Conservation (phyloP, 2,329 filamentous ascomycete species). For the Sporothrix humicola region DNA sequence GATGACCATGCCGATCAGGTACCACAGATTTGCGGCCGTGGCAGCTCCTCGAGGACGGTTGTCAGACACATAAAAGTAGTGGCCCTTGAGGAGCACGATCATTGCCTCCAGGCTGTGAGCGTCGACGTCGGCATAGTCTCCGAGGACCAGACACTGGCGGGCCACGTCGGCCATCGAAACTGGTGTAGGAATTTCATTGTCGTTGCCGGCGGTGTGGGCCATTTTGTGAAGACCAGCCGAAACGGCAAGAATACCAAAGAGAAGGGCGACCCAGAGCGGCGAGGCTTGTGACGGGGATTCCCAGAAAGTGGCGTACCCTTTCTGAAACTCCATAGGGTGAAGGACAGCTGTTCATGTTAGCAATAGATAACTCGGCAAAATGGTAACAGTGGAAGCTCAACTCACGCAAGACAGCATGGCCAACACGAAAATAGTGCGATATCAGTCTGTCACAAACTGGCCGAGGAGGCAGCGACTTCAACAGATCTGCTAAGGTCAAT, state of each 20-base stretch:
- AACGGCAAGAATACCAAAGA: conserved; percentile 48
- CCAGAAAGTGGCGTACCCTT: conserved; percentile 48
- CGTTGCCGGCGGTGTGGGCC: neutral
- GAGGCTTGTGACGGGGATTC: conserved; percentile 43
- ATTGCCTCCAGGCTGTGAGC: conserved; percentile 48
- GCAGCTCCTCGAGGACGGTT: conserved; percentile 23
- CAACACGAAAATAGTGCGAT: conserved; percentile 17
- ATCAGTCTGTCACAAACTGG: conserved; percentile 23
- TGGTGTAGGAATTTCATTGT: neutral
- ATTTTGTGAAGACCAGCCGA: conserved; percentile 33
- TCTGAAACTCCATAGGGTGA: conserved; percentile 22
- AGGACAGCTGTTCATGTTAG: neutral
- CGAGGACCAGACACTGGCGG: conserved; percentile 41
- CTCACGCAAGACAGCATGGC: conserved; percentile 21
- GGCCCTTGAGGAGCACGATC: conserved; percentile 45
- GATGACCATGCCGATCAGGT: conserved; percentile 49
- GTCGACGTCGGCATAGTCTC: conserved; percentile 46
- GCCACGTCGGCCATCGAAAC: neutral
- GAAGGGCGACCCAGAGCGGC: conserved; percentile 48
- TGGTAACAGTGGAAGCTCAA: neutral
- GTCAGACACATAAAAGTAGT: conserved; percentile 37
- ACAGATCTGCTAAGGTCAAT: neutral
- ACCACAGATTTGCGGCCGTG: conserved; percentile 46
- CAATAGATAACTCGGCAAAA: neutral
- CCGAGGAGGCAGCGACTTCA: neutral